A percentile compares a stretch with the other conserved stretches of the same genome.
These are phyloP conservation scores for Magnusiomyces fungicola DNA, from an alignment of 1,139 yeast species.

Conservation along the genomic window DNA sequence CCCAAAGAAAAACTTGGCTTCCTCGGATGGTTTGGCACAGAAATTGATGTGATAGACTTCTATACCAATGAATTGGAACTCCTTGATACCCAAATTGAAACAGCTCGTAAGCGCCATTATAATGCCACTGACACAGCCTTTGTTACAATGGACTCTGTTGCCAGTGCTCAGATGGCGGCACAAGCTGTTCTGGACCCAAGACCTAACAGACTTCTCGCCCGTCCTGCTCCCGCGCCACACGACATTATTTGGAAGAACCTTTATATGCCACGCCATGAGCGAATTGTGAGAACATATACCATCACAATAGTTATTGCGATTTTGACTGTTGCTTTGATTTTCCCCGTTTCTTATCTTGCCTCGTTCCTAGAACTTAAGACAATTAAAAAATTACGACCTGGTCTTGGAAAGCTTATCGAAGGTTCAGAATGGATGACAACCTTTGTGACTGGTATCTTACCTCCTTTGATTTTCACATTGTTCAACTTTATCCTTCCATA, in stretches of 20 bases:
- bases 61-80: constrained; percentile 49
- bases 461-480: constrained; percentile 67
- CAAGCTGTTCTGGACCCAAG: constrained; percentile 81
- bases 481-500: constrained; percentile 70
- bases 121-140: constrained; percentile 51
- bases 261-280: constrained; percentile 49
- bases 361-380: constrained; percentile 62
- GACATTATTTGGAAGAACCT: constrained; percentile 79
- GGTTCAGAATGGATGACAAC: constrained; percentile 52
- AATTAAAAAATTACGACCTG: constrained; percentile 66
- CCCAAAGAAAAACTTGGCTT: constrained; percentile 41
- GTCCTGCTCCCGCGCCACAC: constrained; percentile 80
- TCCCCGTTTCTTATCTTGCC: constrained; percentile 69
- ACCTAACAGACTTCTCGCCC: constrained; percentile 63
- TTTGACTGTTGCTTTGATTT: constrained; percentile 57
- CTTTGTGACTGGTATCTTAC: constrained; percentile 68
- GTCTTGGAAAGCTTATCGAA: constrained; percentile 54
- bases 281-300: constrained; percentile 50
- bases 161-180: constrained; percentile 84
- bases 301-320: constrained; percentile 60
- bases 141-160: constrained; percentile 77
- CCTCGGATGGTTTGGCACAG: constrained; percentile 47
- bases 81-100: constrained; percentile 50
- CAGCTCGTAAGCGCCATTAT: constrained; percentile 40
- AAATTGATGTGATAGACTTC: constrained; percentile 59